These are phyloP conservation scores for Harrya chromipes DNA, from an alignment of 768 basidiomycete species.

Conservation along the genomic window DNA sequence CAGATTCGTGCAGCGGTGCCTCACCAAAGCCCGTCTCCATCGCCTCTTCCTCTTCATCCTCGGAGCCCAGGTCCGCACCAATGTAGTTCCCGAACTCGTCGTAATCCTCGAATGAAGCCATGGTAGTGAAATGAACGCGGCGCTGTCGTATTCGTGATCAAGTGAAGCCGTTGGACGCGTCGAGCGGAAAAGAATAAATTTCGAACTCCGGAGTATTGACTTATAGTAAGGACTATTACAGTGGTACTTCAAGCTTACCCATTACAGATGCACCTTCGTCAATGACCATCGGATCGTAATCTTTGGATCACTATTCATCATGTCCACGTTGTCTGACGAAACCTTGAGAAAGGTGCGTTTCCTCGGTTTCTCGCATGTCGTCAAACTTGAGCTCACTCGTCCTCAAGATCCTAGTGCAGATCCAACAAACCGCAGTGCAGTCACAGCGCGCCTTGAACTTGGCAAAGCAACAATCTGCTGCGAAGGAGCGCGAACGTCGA, in stretches of 20 bases:
- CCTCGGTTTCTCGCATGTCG: neutral
- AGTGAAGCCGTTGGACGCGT: conserved; percentile 19
- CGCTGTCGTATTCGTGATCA: conserved; percentile 3
- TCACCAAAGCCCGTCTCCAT: conserved; percentile 49
- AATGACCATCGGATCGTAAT: conserved; percentile 15
- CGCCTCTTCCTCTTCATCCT: conserved; percentile 55
- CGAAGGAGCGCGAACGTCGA: conserved; percentile 86
- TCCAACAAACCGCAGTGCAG: conserved; percentile 85
- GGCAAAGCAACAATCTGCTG: conserved; percentile 68
- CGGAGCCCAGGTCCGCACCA: conserved; percentile 90
- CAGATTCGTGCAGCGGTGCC: conserved; percentile 34
- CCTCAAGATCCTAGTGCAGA: conserved; percentile 81
- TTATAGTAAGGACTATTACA: neutral
- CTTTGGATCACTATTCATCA: conserved; percentile 18
- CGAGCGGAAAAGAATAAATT: conserved; percentile 23
- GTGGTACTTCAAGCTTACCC: no score
- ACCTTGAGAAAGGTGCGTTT: conserved; percentile 69
- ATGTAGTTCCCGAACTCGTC: conserved; percentile 98
- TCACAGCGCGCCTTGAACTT: conserved; percentile 77
- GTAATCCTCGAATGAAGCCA: conserved; percentile 72
- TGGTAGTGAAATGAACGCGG: conserved; percentile 19
- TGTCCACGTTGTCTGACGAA: conserved; percentile 70
- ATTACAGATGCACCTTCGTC: neutral
- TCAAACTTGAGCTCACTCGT: conserved; percentile 14
- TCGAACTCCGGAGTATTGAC: conserved; percentile 33